Evolutionary conservation across 768 basidiomycete species (phyloP), one percentile per base, ranked within the genome.

Genomic region (Panaeolus papilionaceus): DNA sequence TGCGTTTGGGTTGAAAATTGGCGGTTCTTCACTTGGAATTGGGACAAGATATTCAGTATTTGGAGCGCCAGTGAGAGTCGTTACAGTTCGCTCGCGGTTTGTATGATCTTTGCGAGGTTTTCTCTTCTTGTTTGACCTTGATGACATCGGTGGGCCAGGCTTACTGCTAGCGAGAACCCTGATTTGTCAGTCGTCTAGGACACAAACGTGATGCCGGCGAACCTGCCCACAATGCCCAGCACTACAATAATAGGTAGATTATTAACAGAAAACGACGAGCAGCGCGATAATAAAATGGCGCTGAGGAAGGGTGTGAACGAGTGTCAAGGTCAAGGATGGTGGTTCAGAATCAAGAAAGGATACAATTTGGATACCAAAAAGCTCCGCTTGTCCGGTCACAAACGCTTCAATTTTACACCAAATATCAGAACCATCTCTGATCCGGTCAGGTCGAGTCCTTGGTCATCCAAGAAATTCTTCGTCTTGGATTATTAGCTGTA

Each of bases 51-150:
- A 86, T 38, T 82, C 81, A 3, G 85, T 84, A 71, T 85, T 84
- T 61, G 88, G 83, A 70, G 87, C 86, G 72, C 87, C 82, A 11
- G 88, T 87, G 73, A 89, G 87, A 40, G 88, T 89, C 70, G 87
- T 88, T 71, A 89, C 87, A n/a, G 88, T 89, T 66, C 89, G 86
- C 76, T 89, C 88, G 72, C 90, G 85, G 70, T 83, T 84, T 70
- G 82, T 84, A 71, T 79, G 76, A 76, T 84, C 83, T 75, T 76
- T 81, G 66, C 87, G 87, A 23, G 82, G 83, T 75, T 87, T 89
- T 71, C 87, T 83, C 65, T 89, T 89, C 79, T 88, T 88, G 78
- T 83, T 88, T 83, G 85, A 87, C 69, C 86, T 81, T 79, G 86
- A 81, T 81, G 88, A 84, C 87, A 77, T 77, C 66, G 73, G 71